Conservation (phyloP, 371 early-diverging fungal species). For the Apophysomyces variabilis region DNA sequence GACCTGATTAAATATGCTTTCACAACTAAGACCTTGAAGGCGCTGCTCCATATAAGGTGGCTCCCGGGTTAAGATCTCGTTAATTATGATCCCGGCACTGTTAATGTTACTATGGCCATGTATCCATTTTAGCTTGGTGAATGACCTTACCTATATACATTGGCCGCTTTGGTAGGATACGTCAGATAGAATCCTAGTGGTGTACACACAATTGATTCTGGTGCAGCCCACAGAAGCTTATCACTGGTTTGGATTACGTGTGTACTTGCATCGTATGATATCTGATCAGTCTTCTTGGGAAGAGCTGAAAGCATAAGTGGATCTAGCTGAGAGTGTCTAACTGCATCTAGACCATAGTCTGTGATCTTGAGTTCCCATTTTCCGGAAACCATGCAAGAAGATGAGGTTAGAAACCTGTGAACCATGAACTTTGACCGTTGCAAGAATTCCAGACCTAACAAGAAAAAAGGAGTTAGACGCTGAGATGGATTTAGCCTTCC, state of each 20-base stretch:
- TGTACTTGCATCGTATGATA: not conserved
- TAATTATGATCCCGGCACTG: constrained; percentile 53
- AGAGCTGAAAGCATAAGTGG: constrained; percentile 13
- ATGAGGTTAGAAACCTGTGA: constrained; percentile 52
- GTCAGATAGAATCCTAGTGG: constrained; percentile 34
- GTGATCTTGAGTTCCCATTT: constrained; percentile 58
- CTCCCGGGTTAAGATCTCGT: constrained; percentile 52
- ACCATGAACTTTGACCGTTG: constrained; percentile 52
- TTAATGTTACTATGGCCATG: not conserved
- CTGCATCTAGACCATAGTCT: constrained; percentile 48
- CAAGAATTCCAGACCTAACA: constrained; percentile 53
- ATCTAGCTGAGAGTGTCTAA: constrained; percentile 35
- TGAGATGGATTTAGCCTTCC: not conserved
- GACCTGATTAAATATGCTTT: constrained; percentile 29
- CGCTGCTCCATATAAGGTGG: constrained; percentile 37
- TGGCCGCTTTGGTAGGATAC: constrained; percentile 41
- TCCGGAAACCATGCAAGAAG: constrained; percentile 51
- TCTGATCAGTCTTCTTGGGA: constrained; percentile 13
- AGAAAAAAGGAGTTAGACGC: not conserved
- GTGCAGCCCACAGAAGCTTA: constrained; percentile 48
- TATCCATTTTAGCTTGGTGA: not conserved
- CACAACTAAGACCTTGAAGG: constrained; percentile 16
- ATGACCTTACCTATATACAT: constrained; percentile 40
- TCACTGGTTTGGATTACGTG: constrained; percentile 13
- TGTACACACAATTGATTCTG: constrained; percentile 40